Percentiles rank a stretch among this genome's conserved stretches.
phyloP scores from a whole-genome alignment of 2,329 filamentous ascomycete species.

The Fusarium zealandicum region DNA sequence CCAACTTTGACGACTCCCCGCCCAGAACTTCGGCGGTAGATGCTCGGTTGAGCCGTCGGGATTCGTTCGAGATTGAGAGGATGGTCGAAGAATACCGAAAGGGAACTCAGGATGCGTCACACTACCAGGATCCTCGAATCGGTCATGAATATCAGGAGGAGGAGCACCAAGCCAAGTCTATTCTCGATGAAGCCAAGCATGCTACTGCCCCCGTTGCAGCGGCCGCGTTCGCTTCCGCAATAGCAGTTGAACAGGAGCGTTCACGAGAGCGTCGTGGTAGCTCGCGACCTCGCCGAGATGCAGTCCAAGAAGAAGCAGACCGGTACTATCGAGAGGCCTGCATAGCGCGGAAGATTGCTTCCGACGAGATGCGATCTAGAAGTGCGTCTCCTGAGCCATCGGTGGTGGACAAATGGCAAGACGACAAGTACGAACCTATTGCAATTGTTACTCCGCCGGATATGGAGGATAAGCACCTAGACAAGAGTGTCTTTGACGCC shows the following conservation, averaged over 20 bases:
- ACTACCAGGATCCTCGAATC: conserved; percentile 31
- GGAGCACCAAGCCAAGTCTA: conserved; percentile 53
- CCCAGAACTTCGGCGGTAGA: conserved; percentile 39
- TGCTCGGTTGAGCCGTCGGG: conserved; percentile 56
- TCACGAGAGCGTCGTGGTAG: conserved; percentile 46
- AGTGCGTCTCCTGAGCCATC: conserved; percentile 60
- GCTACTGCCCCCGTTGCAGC: conserved; percentile 58
- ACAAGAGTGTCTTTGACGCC: conserved; percentile 61
- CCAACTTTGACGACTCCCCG: conserved; percentile 54
- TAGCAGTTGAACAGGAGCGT: conserved; percentile 52
- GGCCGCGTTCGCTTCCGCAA: conserved; percentile 56
- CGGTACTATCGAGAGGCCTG: conserved; percentile 63
- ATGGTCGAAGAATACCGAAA: conserved; percentile 44
- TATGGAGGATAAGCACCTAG: conserved; percentile 52
- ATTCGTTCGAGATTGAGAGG: conserved; percentile 56
- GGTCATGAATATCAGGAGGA: conserved; percentile 47
- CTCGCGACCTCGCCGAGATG: conserved; percentile 47
- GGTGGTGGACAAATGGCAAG: conserved; percentile 62
- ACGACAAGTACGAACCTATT: conserved; percentile 47
- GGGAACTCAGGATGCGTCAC: conserved; percentile 26
- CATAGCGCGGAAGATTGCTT: conserved; percentile 60
- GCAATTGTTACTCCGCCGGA: conserved; percentile 64
- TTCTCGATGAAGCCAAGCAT: conserved; percentile 55
- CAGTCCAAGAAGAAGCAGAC: conserved; percentile 65
- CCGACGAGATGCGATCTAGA: conserved; percentile 62